phyloP scores from a whole-genome alignment of 2,329 filamentous ascomycete species.

The Myriosclerotinia duriaeana region DNA sequence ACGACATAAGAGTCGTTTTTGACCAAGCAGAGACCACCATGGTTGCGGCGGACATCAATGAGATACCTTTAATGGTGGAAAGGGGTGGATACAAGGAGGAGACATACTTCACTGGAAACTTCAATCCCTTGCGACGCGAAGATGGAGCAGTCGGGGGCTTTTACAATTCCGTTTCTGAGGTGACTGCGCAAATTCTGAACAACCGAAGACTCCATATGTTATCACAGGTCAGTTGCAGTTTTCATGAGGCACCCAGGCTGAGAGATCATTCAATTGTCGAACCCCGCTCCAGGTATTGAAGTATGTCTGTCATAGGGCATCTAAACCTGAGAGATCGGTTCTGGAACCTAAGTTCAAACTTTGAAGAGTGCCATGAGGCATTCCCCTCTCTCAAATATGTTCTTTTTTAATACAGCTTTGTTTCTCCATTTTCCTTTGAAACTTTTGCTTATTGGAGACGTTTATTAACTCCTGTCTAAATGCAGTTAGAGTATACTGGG shows the following conservation, averaged over 20 bases:
- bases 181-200: not conserved
- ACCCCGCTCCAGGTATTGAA: too few relatives aligned
- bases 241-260: too few relatives aligned
- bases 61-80: slow-evolving; percentile 34
- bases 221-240: too few relatives aligned
- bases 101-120: slow-evolving; percentile 36
- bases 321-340: too few relatives aligned
- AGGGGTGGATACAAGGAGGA: slow-evolving; percentile 35
- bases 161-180: slow-evolving; percentile 28
- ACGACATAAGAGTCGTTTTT: slow-evolving; percentile 29
- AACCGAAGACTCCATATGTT: too few relatives aligned
- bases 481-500: slow-evolving; percentile 25
- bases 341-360: not conserved
- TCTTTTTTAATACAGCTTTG: not conserved
- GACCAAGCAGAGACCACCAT: slow-evolving; percentile 29
- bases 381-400: not conserved
- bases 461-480: slow-evolving; percentile 22
- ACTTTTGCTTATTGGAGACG: not conserved
- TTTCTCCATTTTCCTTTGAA: not conserved
- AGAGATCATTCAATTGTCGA: not conserved
- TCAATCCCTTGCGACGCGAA: slow-evolving; percentile 34
- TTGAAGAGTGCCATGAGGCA: not conserved
- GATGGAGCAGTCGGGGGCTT: slow-evolving; percentile 34
- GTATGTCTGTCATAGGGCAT: too few relatives aligned
- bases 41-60: slow-evolving; percentile 30